Percentiles rank a stretch among this genome's conserved stretches.
phyloP scores from a whole-genome alignment of 208 protist species.

The Leishmania turanica region DNA sequence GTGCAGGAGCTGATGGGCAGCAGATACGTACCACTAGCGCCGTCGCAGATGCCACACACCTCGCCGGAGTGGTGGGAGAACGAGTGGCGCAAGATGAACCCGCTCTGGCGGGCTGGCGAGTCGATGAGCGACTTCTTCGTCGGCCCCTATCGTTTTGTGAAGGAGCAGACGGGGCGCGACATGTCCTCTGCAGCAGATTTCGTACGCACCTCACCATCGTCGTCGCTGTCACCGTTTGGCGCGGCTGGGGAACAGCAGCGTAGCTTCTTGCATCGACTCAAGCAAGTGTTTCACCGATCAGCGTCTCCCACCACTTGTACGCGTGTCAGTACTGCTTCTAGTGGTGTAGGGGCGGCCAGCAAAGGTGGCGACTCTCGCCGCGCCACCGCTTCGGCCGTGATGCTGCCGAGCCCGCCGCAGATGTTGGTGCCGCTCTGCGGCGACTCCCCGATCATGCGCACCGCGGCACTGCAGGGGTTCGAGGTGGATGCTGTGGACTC shows the following conservation, averaged over 20 bases:
- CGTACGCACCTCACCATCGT: slow-evolving; percentile 30
- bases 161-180: slow-evolving; percentile 69
- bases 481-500: slow-evolving; percentile 85
- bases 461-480: slow-evolving; percentile 70
- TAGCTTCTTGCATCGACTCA: slow-evolving; percentile 13
- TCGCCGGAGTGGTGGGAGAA: slow-evolving; percentile 91
- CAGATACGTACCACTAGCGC: slow-evolving; percentile 64
- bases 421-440: slow-evolving; percentile 89
- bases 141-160: slow-evolving; percentile 66
- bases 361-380: neutral
- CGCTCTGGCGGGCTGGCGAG: slow-evolving; percentile 80
- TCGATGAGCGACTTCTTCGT: slow-evolving; percentile 60
- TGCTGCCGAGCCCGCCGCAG: slow-evolving; percentile 22
- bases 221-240: neutral
- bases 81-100: slow-evolving; percentile 87
- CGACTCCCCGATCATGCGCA: slow-evolving; percentile 82
- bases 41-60: slow-evolving; percentile 65
- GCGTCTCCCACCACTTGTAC: neutral
- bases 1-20: slow-evolving; percentile 67
- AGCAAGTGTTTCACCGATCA: slow-evolving; percentile 2
- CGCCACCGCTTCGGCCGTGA: neutral
- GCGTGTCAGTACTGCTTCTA: neutral
- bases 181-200: slow-evolving; percentile 67
- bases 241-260: neutral
- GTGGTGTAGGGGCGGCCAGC: neutral